Evolutionary conservation across 441 rosid species (phyloP).

Genomic region (Brassica hybrid): DNA sequence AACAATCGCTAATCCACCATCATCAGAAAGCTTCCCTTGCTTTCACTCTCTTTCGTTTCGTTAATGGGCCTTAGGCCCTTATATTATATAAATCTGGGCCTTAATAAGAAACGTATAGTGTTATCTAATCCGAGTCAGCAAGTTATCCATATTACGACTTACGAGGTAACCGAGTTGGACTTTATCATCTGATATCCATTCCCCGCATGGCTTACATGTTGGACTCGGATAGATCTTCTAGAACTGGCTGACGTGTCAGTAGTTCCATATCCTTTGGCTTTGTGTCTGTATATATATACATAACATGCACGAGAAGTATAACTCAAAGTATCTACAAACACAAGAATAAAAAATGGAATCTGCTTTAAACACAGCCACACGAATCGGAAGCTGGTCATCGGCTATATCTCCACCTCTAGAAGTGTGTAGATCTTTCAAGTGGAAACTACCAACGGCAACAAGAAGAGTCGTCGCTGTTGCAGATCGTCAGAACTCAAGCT

Average conservation of each 20-base stretch:
- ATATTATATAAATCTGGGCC: background rate
- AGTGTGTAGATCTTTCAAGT: constrained; percentile 13
- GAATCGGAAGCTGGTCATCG: constrained; percentile 39
- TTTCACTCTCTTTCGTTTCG: constrained; percentile 23
- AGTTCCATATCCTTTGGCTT: constrained; percentile 33
- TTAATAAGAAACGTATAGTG: background rate
- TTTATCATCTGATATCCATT: constrained; percentile 28
- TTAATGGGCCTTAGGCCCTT: constrained; percentile 34
- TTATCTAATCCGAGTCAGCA: constrained; percentile 41
- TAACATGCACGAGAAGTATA: background rate
- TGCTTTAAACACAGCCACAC: constrained; percentile 39
- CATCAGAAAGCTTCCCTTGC: background rate
- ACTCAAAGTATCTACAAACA: constrained; percentile 16
- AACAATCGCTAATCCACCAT: constrained; percentile 27
- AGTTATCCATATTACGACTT: constrained; percentile 37
- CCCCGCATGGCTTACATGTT: constrained; percentile 34
- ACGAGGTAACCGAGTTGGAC: constrained; percentile 42
- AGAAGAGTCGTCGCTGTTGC: constrained; percentile 17
- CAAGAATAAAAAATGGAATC: constrained; percentile 49
- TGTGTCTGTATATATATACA: constrained; percentile 17
- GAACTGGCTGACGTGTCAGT: constrained; percentile 47
- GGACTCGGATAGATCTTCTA: constrained; percentile 27
- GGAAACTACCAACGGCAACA: constrained; percentile 9
- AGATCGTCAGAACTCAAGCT: constrained; percentile 34
- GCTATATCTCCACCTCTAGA: constrained; percentile 40